Base-by-base conservation (phyloP, 2,329 filamentous ascomycete species). In the Incumbomyces delicatus region DNA sequence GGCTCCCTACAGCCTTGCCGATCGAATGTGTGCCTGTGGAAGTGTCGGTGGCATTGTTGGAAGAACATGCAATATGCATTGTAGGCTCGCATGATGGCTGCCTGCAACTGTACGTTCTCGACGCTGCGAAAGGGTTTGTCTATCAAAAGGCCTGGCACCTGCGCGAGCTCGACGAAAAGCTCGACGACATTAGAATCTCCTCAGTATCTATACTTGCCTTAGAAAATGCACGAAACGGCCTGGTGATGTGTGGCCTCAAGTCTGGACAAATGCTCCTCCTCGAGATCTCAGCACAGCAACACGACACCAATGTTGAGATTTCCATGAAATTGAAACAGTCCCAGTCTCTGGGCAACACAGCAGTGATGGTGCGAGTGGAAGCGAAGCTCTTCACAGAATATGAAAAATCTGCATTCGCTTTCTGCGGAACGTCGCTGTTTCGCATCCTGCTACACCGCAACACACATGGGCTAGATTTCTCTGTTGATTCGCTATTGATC, bases 381-480 rank as follows among this genome's bases (percentile, higher is more conserved):
- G 6, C 41, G 13, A 18, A 16, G n/a, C 8, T 10, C 13, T 44
- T 44, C 4, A 30, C 29, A 13, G 41, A 37, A 18, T 6, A 35
- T 33, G 41, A 44, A 27, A 17, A 33, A 36, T 35, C n/a, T 27
- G 53, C 51, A 32, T 34, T 52, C 8, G 44, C 51, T 10, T 33
- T 50, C 12, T 55, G 53, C 37, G 47, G 50, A 12, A 47, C 47
- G 11, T 33, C 40, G 8, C n/a, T 44, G 33, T 18, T 35, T 27
- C 41, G 41, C 8, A 33, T 44, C 5, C 31, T n/a, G 4, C 18
- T 44, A 22, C 33, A 44, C 14, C 41, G 33, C 12, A 36, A 31
- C 31, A 44, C 17, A n/a, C n/a, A 13, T 27, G 41, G 41, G n/a
- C 27, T 40, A 3, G 43, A 46, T 40, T 46, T 30, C 43, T 17